Evolutionary conservation across 1,284 basidiomycete genomes (phyloP), one percentile per base, ranked within the genome.

Genomic region (Salmacisia buchloeana): DNA sequence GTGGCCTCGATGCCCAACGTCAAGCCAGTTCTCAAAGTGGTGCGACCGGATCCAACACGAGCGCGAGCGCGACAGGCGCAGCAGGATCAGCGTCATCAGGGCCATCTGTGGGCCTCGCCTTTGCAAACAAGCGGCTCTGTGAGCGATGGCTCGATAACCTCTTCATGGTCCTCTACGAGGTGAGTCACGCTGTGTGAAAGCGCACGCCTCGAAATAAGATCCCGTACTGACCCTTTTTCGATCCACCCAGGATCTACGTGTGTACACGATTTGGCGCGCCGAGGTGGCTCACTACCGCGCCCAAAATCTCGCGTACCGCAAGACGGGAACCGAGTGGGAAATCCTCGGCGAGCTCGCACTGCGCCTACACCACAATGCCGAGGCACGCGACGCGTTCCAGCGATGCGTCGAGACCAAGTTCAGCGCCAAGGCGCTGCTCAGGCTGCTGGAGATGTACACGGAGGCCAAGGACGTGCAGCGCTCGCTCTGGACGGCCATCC

Each of bases 211-310:
- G 43, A 58, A 27, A n/a, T 31, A 12, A 25, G n/a, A 31, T 39
- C 4, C 3, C 15, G 18, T 61, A 13, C 36, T 56, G 21, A 62
- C 52, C 36, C 43, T 35, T 62, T 38, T 13, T 23, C 58, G 46
- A 2, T 31, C 45, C 35, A 3, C 1, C n/a, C 66, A 94, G 89
- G 94, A 98, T 79, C 83, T 98, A 58, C 88, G 96, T n/a, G 91
- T 98, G 12, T 98, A 94, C 88, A 98, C 96, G 0, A 98, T 98
- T 77, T 99, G 96, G 87, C 87, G 94, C 23, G 94, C 96, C 2
- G 96, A 98, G 79, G 89, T 97, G n/a, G 92, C 92, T 0, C 94
- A 99, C 78, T 98, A 96, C 85, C 96, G 94, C 79, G 92, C 90
- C 0, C 94, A 97, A 78, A 91, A 94, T 71, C 89, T 97, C 67